Evolutionary conservation across 371 early-diverging fungal genomes (phyloP), one percentile per base, ranked within the genome.

Genomic region (Zopfochytrium polystomum): DNA sequence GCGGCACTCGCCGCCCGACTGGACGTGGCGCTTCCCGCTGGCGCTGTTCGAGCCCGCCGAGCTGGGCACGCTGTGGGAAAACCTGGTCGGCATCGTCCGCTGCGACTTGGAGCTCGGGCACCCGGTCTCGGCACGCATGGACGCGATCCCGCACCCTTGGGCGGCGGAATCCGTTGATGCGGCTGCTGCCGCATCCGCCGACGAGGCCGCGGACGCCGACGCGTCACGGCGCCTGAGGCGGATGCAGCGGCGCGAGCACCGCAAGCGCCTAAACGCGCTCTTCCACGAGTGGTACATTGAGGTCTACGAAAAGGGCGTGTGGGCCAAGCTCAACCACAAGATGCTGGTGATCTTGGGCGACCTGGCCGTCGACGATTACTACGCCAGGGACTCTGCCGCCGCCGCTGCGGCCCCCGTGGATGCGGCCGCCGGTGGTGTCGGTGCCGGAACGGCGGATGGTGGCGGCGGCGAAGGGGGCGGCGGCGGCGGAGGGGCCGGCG

Each of bases 401-500:
- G 11, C 42, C 42, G n/a, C 42, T 38, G 42, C 9, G 42, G 42
- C 9, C 42, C n/a, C 11, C 42, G 42, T 11, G 42, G 42, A 38
- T n/a, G 42, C 9, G 42, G 42, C n/a, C 42, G 42, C 9, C 11
- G 42, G n/a, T 9, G 42, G n/a, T n/a, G 9, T 9, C 42, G 42
- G n/a, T 9, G 42, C 9, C 9, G 42, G n/a, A n/a, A n/a, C 9
- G 42, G 42, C 9, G 42, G 42, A 38, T 38, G 73, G 89, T 87
- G 20, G 68, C 82, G 71, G 78, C 75, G 13, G 78, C 87, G 29
- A 82, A 83, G 58, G 80, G 84, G 0, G 78, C 83, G 9, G 76
- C 77, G 31, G 71, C 77, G 46, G 82, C 69, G 20, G 83, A 73
- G 15, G 87, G 81, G 18, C 77, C 87, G 15, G 87, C 88, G 2